Evolutionary conservation across 805 yeast species (phyloP), one percentile per base, ranked within the genome.

Genomic region (Candida bentonensis): DNA sequence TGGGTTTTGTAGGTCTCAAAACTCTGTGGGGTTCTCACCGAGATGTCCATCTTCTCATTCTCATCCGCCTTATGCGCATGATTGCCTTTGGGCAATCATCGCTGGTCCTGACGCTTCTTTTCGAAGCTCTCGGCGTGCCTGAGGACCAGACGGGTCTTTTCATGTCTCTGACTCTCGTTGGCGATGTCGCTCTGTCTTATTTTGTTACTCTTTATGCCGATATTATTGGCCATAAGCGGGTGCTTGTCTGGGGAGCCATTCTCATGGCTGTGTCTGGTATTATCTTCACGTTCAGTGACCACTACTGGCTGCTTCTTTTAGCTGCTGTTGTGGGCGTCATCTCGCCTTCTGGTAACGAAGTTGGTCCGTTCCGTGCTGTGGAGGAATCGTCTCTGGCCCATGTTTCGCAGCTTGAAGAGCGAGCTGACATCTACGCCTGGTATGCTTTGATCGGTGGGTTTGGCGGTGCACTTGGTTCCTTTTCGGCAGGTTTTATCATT

Each of bases 391-490:
- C 72, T 1, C 60, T 74, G 28, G 76, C 79, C 0, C 69, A 73
- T 15, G 53, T 74, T 46, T 63, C 66, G 3, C 56, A 64, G 4
- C 52, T 61, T 15, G 63, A 62, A 9, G 59, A 67, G 23, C 56
- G 78, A 44, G 65, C 78, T 0, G 79, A 75, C 51, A 61, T 72
- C n/a, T 75, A 69, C 51, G 73, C 78, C 4, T 74, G 79, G 79
- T 74, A 73, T 53, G 64, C 68, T 1, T 68, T 75, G 50, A 53
- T 70, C 28, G 79, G 78, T 0, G 62, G 66, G 2, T 51, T 71
- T 21, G 66, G 73, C 17, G 61, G 66, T 21, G 76, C 78, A 0
- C 15, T 68, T 7, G 79, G 78, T 0, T 63, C 70, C 3, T 54
- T 69, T 4, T 34, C 59, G 2, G 63, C 67, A 27, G 79, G 78